Base-by-base conservation (phyloP, 208 protist species). In the Naegleria fowleri region DNA sequence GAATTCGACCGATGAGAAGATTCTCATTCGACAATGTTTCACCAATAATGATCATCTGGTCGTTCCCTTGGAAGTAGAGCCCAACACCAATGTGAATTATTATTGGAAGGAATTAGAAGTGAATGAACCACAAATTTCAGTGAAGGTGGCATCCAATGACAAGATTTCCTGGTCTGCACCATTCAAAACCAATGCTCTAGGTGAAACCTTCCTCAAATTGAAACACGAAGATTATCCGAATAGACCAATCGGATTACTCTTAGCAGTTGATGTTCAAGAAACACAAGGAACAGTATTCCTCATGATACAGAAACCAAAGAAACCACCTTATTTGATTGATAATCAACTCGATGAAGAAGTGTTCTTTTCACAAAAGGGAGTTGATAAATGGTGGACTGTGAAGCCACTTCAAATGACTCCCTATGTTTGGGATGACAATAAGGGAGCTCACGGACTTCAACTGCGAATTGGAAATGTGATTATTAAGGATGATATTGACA, bases 291-390 rank as follows among this genome's bases (percentile, higher is more conserved):
- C 19, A 15, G 22, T 88, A 25, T 58, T 88, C n/a, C 0, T 88
- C 0, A 59, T 58, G 6, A 43, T 88, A 4, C 15, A 59, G 15
- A 38, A 25, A 16, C 85, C 85, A n/a, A 25, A 7, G 11, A 58
- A 88, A 38, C 85, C 85, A 58, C 85, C 85, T 11, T 88, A 88
- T 29, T 16, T 88, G 4, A 88, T 88, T 38, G 85, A 88, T 16
- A 88, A 88, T 88, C 5, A 59, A 88, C 9, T 59, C 5, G 43
- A 51, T 6, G 5, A 19, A 29, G 48, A 88, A 38, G 48, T 88
- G 0, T 19, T 38, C 29, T 41, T 88, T 59, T 1, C 11, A 19
- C 39, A 51, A 59, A 86, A 29, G 15, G 38, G 38, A 22, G 83
- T 86, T 40, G 22, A 40, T 0, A 40, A 40, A 43, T 75, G 58